A percentile compares a stretch with the other conserved stretches of the same genome.
Conservation (phyloP, 176 grass and related monocot species). For the Miscanthus lutarioriparius region DNA sequence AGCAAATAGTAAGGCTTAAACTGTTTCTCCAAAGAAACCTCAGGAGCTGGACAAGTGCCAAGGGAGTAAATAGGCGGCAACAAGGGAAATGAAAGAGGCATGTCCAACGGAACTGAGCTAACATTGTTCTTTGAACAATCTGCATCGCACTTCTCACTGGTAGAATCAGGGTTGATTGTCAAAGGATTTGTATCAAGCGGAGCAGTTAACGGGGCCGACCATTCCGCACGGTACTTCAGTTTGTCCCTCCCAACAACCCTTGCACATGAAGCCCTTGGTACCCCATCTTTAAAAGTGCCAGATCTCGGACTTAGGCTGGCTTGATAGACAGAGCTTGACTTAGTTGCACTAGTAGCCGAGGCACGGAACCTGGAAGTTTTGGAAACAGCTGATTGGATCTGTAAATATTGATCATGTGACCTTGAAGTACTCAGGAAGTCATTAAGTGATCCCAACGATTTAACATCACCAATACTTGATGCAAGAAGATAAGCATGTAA, state of each 20-base stretch:
- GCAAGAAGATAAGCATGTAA: constrained; percentile 72
- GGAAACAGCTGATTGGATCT: constrained; percentile 42
- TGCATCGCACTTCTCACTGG: constrained; percentile 14
- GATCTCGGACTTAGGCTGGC: constrained; percentile 68
- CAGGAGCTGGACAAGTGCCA: constrained; percentile 41
- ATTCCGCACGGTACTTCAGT: constrained; percentile 45
- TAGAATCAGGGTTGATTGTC: neutral
- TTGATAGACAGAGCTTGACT: constrained; percentile 49
- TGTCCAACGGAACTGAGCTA: constrained; percentile 32
- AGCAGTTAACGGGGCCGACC: constrained; percentile 25
- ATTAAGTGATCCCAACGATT: constrained; percentile 41
- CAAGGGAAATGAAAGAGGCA: constrained; percentile 58
- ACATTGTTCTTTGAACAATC: constrained; percentile 38
- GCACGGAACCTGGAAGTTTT: constrained; percentile 42
- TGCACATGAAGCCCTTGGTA: constrained; percentile 42
- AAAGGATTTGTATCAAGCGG: constrained; percentile 28
- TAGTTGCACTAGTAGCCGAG: constrained; percentile 35
- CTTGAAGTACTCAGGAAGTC: constrained; percentile 27
- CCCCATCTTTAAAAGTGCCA: constrained; percentile 77
- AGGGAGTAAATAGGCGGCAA: constrained; percentile 66
- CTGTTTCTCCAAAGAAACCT: constrained; percentile 37
- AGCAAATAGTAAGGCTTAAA: constrained; percentile 96
- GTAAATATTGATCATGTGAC: constrained; percentile 40
- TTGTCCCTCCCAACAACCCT: constrained; percentile 60
- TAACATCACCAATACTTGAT: constrained; percentile 63